Evolutionary conservation across 495 filamentous ascomycete genomes (phyloP), one percentile per base, ranked within the genome.

Genomic region (Geoglossum glabrum): DNA sequence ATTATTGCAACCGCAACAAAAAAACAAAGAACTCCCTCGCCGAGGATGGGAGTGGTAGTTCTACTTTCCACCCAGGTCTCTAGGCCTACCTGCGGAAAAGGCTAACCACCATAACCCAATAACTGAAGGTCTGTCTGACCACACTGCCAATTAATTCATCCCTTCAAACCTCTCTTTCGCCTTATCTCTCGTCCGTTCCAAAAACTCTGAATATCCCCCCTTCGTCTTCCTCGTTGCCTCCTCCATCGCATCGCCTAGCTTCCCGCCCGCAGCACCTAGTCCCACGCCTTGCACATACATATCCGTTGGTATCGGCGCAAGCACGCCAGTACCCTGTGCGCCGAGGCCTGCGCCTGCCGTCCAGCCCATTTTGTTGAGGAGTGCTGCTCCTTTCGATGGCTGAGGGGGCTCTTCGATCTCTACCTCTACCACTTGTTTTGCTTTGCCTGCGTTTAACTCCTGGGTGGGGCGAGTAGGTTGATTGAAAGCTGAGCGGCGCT

Each of bases 331-430:
- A 0, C 88, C 85, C 61, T 83, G 78, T 1, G 83, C 86, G 46
- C 90, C 90, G 21, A 96, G 72, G 1, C 90, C 90, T 57, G 81
- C 76, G 0, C 89, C 89, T 1, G 79, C 78, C 13, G 75, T 81
- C 86, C 86, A 95, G 17, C 89, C 89, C 86, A 95, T 93, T 71
- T 94, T 95, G 54, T 83, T 81, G 7, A 96, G 76, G 33, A 96
- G 71, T 0, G 83, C 80, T 6, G 86, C 85, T 26, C 89, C 90
- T 71, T 90, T 95, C n/a, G 86, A 90, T 0, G 68, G 69, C 5
- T 76, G 75, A 3, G 17, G n/a, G 23, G 61, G 28, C 9, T 60
- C 59, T 11, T 30, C 54, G 15, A 4, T 23, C 11, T 26, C 58
- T 67, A 64, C 1, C 57, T 57, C 3, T 59, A 60, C 11, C 55